Conservation (phyloP, 805 yeast species). For the Candida hispaniensis region DNA sequence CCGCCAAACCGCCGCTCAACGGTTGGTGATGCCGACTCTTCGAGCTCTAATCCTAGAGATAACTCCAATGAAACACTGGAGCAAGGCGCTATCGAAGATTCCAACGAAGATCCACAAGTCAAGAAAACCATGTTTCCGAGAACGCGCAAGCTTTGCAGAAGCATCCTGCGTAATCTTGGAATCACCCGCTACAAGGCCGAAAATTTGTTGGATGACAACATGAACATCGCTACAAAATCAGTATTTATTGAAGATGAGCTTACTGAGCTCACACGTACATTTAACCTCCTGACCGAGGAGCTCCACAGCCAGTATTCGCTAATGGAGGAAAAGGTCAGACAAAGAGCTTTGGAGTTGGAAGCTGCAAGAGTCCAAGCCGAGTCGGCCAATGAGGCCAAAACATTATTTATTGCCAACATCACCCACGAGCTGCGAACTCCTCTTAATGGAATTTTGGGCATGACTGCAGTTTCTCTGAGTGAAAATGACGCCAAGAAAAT, state of each 20-base stretch:
- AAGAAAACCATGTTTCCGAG: background rate
- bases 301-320: constrained; percentile 72
- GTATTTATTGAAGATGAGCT: constrained; percentile 52
- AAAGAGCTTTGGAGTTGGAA: constrained; percentile 79
- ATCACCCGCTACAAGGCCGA: constrained; percentile 13
- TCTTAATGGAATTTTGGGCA: constrained; percentile 87
- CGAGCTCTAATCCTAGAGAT: too few relatives aligned
- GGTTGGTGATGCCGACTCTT: background rate
- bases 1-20: too few relatives aligned
- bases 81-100: background rate
- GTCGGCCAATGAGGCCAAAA: constrained; percentile 88
- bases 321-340: constrained; percentile 77
- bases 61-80: too few relatives aligned
- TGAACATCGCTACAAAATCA: constrained; percentile 6
- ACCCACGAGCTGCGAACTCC: constrained; percentile 94
- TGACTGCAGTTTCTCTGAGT: constrained; percentile 87
- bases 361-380: constrained; percentile 32
- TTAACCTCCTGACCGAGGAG: constrained; percentile 84
- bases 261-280: constrained; percentile 77
- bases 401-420: constrained; percentile 85
- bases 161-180: constrained; percentile 3
- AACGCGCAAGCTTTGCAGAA: too few relatives aligned
- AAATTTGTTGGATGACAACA: constrained; percentile 1
- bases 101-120: background rate
- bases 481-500: constrained; percentile 60